Base-by-base conservation (phyloP, 163 green algal genomes). In the Scenedesmus sp. region DNA sequence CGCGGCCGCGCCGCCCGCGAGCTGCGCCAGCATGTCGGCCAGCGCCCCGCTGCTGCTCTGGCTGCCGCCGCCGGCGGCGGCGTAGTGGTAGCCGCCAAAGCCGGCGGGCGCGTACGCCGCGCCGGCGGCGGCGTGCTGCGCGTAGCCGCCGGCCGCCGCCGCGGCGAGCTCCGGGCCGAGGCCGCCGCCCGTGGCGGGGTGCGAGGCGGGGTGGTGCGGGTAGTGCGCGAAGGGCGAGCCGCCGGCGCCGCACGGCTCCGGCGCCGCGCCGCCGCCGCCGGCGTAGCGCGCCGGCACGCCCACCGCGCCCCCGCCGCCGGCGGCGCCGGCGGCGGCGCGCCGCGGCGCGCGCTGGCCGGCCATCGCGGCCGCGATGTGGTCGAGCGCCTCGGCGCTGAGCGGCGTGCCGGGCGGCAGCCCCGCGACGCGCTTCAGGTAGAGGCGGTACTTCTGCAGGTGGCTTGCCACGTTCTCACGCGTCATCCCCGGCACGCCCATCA, bases 381-480 rank as follows among this genome's bases (percentile, higher is more conserved):
- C 60, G 53, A 86, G 66, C 13, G 63, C 70, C 1, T 86, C 76
- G 13, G 60, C 36, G 26, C 36, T 82, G 44, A 85, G 60, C 2
- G 83, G 73, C 26, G 74, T 67, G 36, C 85, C 81, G 18, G 78
- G 31, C 39, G 83, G 83, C 56, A 82, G 54, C 0, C 75, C 63
- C 1, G 83, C 77, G 9, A 91, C 78, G 1, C 83, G 76, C 83
- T 95, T 96, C 29, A 97, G 78, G 82, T 96, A 94, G 57, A 98
- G 82, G 26, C 96, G 84, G 87, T 97, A 98, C 87, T 98, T 98
- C 66, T 97, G 95, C 47, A 99, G 81, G 78, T 99, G 96, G 75
- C 87, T 95, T 39, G 96, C 96, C 48, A 99, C 96, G 73, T 99
- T 99, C 78, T 98, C 95, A 2, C 96, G 84, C 0, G 96, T 98